These are phyloP conservation scores for Tylopilus subfusipes DNA, from an alignment of 768 basidiomycete species.

Conservation along the genomic window DNA sequence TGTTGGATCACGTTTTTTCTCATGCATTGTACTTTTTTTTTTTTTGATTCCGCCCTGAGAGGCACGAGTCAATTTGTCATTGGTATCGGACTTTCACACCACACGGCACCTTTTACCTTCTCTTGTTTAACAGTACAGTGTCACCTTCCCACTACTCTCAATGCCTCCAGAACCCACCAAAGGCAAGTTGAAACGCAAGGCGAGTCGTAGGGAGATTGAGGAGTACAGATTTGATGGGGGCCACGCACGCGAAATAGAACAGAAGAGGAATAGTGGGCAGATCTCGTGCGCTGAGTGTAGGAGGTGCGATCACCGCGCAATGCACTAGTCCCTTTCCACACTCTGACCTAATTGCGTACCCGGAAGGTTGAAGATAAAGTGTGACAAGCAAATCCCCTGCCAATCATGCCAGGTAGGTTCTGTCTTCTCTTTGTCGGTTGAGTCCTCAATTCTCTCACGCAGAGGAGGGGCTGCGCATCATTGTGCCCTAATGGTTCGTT, in stretches of 20 bases:
- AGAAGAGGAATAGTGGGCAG: conserved; percentile 71
- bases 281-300: conserved; percentile 81
- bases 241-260: conserved; percentile 65
- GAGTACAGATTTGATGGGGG: conserved; percentile 48
- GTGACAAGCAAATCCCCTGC: conserved; percentile 79
- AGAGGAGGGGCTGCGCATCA: conserved; percentile 66
- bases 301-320: conserved; percentile 59
- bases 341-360: conserved; percentile 17
- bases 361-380: conserved; percentile 76
- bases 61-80: conserved; percentile 11
- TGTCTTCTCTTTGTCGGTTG: background rate
- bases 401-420: conserved; percentile 64
- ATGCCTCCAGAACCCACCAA: conserved; percentile 61
- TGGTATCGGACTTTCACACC: conserved; percentile 28
- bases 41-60: conserved; percentile 2
- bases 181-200: conserved; percentile 46
- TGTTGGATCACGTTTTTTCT: conserved; percentile 1
- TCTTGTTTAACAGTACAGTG: conserved; percentile 14
- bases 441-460: conserved; percentile 5
- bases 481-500: conserved; percentile 67
- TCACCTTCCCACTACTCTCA: conserved; percentile 5
- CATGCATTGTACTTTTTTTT: background rate
- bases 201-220: conserved; percentile 48
- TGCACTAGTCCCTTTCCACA: conserved; percentile 20
- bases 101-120: conserved; percentile 21